Conservation (phyloP, 106 monocot genomes). For the Hemerocallis citrina region DNA sequence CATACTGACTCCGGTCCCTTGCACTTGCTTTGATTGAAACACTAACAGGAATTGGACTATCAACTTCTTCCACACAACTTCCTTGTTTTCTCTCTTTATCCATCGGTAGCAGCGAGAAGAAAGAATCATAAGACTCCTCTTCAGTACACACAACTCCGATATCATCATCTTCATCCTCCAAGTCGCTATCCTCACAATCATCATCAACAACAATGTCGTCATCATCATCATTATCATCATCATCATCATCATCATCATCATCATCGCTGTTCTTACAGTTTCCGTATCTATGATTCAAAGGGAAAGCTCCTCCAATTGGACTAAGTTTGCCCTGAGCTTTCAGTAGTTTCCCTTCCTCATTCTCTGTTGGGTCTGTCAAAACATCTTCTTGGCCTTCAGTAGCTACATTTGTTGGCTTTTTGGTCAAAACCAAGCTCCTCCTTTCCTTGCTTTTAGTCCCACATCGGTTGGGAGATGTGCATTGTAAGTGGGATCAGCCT, state of each 20-base stretch:
- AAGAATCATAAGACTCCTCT: slow-evolving; percentile 77
- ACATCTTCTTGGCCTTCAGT: neutral
- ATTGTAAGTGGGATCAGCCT: too few species aligned
- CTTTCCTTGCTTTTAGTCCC: too few species aligned
- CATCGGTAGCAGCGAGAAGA: slow-evolving; percentile 55
- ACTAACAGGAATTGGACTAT: neutral
- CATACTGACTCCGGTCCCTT: slow-evolving; percentile 46
- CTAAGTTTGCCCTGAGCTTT: neutral
- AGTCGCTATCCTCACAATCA: slow-evolving; percentile 25
- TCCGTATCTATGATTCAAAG: slow-evolving; percentile 57
- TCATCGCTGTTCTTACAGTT: slow-evolving; percentile 40
- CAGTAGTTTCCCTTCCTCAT: slow-evolving; percentile 9
- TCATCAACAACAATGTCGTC: slow-evolving; percentile 26
- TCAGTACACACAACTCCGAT: slow-evolving; percentile 15
- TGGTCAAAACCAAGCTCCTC: too few species aligned
- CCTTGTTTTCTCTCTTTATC: slow-evolving; percentile 20
- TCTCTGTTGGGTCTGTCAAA: neutral
- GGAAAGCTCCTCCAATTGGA: slow-evolving; percentile 14
- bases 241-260: slow-evolving; percentile 24
- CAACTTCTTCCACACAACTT: slow-evolving; percentile 26
- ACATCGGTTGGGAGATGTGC: too few species aligned
- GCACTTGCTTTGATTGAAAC: slow-evolving; percentile 1
- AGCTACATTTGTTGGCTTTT: too few species aligned
- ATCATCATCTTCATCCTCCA: slow-evolving; percentile 11
- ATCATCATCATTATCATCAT: slow-evolving; percentile 20